phyloP scores from a whole-genome alignment of 805 yeast genomes.

The Scheffersomyces coipomensis region DNA sequence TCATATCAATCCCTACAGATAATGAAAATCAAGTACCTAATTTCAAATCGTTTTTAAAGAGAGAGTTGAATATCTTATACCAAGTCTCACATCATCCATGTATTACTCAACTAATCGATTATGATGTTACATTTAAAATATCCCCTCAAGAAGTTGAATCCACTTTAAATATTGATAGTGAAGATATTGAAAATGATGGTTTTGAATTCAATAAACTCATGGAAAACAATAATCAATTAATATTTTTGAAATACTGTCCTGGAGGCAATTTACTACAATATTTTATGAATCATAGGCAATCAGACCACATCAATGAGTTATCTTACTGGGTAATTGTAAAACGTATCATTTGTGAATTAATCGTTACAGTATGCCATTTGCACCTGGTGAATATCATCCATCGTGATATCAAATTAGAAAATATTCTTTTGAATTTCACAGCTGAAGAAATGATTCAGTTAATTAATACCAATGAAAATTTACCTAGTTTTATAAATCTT shows the following conservation, averaged over 20 bases:
- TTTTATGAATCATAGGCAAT: conserved; percentile 31
- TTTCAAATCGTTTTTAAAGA: conserved; percentile 35
- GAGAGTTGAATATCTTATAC: conserved; percentile 72
- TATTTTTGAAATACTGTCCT: conserved; percentile 71
- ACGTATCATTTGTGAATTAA: conserved; percentile 68
- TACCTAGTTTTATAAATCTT: conserved; percentile 43
- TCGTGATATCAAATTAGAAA: conserved; percentile 90
- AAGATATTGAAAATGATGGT: conserved; percentile 2
- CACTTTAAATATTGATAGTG: background rate
- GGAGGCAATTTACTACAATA: conserved; percentile 87
- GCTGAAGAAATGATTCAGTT: conserved; percentile 28
- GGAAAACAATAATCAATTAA: conserved; percentile 30
- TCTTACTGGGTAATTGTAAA: conserved; percentile 51
- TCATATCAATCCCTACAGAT: conserved; percentile 41
- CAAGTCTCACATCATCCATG: conserved; percentile 61
- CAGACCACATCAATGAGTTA: conserved; percentile 25
- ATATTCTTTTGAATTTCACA: conserved; percentile 51
- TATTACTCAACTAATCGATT: conserved; percentile 60
- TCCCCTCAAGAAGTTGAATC: conserved; percentile 17
- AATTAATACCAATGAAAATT: background rate
- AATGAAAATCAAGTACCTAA: conserved; percentile 21
- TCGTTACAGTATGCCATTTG: conserved; percentile 66
- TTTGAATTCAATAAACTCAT: conserved; percentile 8
- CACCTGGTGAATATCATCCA: conserved; percentile 74
- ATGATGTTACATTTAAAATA: conserved; percentile 30